Base-by-base conservation (phyloP, 2,329 filamentous ascomycete genomes). In the Pseudopithomyces chartarum region DNA sequence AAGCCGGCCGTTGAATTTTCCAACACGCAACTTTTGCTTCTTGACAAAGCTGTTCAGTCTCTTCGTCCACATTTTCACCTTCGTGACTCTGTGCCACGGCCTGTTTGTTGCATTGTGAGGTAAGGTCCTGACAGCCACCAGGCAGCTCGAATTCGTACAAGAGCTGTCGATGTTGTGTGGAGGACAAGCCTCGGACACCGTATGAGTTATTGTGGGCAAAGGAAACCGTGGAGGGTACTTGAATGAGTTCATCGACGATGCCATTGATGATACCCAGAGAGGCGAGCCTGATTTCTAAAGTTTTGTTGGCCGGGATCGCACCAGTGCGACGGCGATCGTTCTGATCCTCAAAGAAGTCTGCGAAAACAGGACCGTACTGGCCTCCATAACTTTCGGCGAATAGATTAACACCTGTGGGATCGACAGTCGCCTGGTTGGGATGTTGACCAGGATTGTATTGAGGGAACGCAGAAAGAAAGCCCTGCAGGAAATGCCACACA, bases 191-290 rank as follows among this genome's bases (percentile, higher is more conserved):
- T 59, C 84, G 67, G 55, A 90, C 81, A 8, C 82, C 85, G 68
- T 90, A 92, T 0, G 87, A 86, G 68, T 90, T 90, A 67, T 85
- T 84, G 55, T 80, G 80, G 10, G 84, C 84, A 70, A 87, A 88
- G 7, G 73, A 68, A 1, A 85, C 81, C 60, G 84, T 86, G 63
- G 76, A 84, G 2, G 84, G 82, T 3, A 79, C 78, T 73, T 91
- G 87, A 1, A 86, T 79, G 29, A 86, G 70, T 62, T 84, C 80
- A 66, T 92, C 90, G 34, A 92, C 78, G 61, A 88, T 85, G 12
- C 88, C 89, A 70, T 92, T 90, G 56, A 91, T 79, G 56, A 92
- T 89, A 20, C 89, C 88, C 0, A 92, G 74, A 0, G 88, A 85
- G 13, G 78, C 78, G 8, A 92, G 78, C 52, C 84, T 82, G 47